Percentiles rank a stretch among this genome's conserved stretches.
Conservation (phyloP, 2,329 filamentous ascomycete species). For the Hortaea werneckii region DNA sequence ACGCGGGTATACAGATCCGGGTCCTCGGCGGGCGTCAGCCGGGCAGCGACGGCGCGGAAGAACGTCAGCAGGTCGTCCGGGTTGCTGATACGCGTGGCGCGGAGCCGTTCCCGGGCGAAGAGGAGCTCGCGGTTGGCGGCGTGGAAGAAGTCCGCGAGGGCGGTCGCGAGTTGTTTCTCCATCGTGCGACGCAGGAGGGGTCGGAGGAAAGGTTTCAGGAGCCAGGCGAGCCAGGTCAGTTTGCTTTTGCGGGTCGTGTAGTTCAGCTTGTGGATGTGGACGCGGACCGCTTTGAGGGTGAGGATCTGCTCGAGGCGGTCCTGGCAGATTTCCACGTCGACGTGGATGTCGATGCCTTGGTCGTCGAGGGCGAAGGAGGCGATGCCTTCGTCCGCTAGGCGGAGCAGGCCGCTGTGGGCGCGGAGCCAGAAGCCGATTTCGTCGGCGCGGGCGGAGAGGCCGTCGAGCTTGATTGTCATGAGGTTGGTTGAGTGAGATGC, state of each 20-base stretch:
- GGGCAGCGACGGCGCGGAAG: constrained; percentile 67
- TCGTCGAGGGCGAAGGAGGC: constrained; percentile 79
- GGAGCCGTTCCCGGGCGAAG: constrained; percentile 74
- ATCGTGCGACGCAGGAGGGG: constrained; percentile 70
- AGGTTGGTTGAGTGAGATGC: constrained; percentile 56
- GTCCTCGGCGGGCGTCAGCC: constrained; percentile 61
- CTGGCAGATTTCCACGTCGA: constrained; percentile 74
- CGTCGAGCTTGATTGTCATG: constrained; percentile 68
- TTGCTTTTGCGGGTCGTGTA: constrained; percentile 67
- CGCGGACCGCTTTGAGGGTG: constrained; percentile 62
- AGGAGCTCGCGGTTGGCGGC: constrained; percentile 74
- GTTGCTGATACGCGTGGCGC: constrained; percentile 73
- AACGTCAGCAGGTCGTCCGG: constrained; percentile 75
- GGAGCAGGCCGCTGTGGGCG: constrained; percentile 63
- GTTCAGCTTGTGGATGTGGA: constrained; percentile 76
- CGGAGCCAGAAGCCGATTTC: constrained; percentile 87
- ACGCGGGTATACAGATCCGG: constrained; percentile 66
- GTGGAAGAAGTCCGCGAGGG: constrained; percentile 60
- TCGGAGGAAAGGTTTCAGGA: constrained; percentile 73
- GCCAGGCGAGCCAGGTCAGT: constrained; percentile 68
- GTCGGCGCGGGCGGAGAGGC: constrained; percentile 71
- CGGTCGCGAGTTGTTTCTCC: constrained; percentile 64
- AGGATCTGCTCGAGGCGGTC: constrained; percentile 73
- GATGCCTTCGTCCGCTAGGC: constrained; percentile 71
- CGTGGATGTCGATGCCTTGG: constrained; percentile 72